phyloP scores from a whole-genome alignment of 495 filamentous ascomycete genomes.

The Penicillium lividum region DNA sequence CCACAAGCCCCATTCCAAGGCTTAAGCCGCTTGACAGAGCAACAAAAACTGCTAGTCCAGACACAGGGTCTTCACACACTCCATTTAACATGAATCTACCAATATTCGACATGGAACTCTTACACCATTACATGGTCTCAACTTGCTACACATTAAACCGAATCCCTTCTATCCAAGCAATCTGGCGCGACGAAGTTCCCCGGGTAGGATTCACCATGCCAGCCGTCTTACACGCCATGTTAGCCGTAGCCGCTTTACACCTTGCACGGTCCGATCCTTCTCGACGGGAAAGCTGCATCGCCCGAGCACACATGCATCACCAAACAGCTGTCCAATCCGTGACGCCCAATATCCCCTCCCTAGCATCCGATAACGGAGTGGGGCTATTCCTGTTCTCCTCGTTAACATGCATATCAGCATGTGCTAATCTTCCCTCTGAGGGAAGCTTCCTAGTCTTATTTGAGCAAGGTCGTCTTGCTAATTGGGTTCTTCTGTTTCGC shows the following conservation, averaged over 20 bases:
- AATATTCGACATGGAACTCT: conserved; percentile 7
- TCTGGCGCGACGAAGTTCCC: conserved; percentile 6
- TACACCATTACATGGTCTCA: conserved; percentile 9
- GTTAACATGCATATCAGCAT: conserved; percentile 29
- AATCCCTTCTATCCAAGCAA: conserved; percentile 3
- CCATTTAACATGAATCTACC: background rate
- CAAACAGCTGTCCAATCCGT: background rate
- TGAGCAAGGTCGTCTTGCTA: conserved; percentile 37
- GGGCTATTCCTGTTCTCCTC: conserved; percentile 26
- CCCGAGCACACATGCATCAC: conserved; percentile 6
- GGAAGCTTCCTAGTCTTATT: conserved; percentile 35
- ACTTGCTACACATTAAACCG: conserved; percentile 6
- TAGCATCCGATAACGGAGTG: background rate
- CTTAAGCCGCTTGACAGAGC: background rate
- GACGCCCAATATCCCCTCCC: background rate
- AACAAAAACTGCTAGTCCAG: conserved; percentile 3
- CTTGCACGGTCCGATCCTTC: background rate
- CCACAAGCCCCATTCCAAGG: background rate
- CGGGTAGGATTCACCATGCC: conserved; percentile 8
- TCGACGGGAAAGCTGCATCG: background rate
- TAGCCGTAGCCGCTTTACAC: conserved; percentile 3
- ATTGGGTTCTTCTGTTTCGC: conserved; percentile 43
- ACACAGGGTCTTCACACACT: background rate
- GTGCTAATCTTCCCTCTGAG: conserved; percentile 17
- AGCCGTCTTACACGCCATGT: conserved; percentile 4